phyloP scores from a whole-genome alignment of 2,329 filamentous ascomycete genomes.

The Epichloe glyceriae region DNA sequence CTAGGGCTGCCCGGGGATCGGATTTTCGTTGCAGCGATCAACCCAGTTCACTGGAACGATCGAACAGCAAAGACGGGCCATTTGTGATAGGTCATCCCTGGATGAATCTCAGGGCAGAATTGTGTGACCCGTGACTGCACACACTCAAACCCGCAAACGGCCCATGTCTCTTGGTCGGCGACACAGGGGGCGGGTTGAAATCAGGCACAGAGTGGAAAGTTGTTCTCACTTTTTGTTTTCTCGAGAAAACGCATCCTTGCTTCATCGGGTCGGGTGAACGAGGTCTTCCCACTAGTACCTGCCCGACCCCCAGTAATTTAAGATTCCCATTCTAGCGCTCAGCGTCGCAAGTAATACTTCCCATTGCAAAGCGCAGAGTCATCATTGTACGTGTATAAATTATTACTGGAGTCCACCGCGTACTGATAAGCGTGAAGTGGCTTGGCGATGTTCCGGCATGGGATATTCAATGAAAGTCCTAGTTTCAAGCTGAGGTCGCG shows the following conservation, averaged over 20 bases:
- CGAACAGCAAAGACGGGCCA: background rate
- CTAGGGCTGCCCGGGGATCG: background rate
- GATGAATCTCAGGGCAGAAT: background rate
- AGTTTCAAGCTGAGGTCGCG: too few species aligned
- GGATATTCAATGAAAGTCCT: too few species aligned
- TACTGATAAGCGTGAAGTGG: too few species aligned
- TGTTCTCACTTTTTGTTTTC: constrained; percentile 9
- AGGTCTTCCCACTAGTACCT: background rate
- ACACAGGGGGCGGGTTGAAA: background rate
- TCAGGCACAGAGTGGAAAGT: background rate
- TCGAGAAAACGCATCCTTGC: constrained; percentile 11
- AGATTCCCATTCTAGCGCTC: too few species aligned
- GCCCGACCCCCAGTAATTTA: background rate
- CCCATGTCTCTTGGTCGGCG: background rate
- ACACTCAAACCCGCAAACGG: background rate
- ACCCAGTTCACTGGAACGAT: background rate
- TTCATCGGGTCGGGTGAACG: background rate
- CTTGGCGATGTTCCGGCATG: too few species aligned
- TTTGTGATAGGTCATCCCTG: background rate
- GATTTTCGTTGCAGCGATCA: background rate
- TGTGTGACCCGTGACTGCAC: background rate
- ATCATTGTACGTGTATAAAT: too few species aligned
- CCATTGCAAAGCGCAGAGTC: too few species aligned
- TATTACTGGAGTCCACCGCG: too few species aligned
- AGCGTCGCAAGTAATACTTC: too few species aligned